Base-by-base conservation (phyloP, 805 yeast genomes). In the Metschnikowia borealis region DNA sequence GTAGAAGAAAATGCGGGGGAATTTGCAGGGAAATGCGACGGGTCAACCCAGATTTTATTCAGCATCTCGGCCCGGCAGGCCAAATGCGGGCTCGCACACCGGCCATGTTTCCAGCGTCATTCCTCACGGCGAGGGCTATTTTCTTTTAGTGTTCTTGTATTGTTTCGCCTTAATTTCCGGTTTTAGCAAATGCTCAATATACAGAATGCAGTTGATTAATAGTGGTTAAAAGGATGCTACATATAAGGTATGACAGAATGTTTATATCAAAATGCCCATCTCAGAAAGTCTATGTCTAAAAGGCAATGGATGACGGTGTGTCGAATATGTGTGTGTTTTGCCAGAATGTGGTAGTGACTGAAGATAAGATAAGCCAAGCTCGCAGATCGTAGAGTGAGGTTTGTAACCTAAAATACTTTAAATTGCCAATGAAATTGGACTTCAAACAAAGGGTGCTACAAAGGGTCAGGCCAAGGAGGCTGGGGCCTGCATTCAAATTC, bases 1-100 rank as follows among this genome's bases (percentile, higher is more conserved):
- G 40, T 35, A 44, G 46, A 44, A 26, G 46, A 44, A 44, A 44
- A 44, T 44, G 46, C 46, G 40, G 46, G 46, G 46, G 40, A 44
- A 44, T 23, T 26, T 5, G 15, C 37, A 33, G 46, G 31, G 31
- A 34, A 32, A 23, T 15, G 38, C 38, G 39, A 34, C 46, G 18
- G 36, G 23, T 29, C 38, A 17, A 32, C 26, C 35, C 35, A 32
- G 37, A 6, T 33, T 34, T 43, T 34, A 34, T n/a, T n/a, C 38
- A 23, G 38, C 33, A 21, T 33, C 21, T 33, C 18, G 26, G 29
- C 26, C 21, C 45, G 38, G 29, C 45, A 20, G 43, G n/a, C 33
- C 43, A 26, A n/a, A 41, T 41, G 36, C 29, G 44, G 44, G 18
- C 39, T 32, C 44, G 37, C 36, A 32, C 35, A 31, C 6, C 35